A percentile compares a stretch with the other conserved stretches of the same genome.
These are phyloP conservation scores for Alternaria sp. DNA, from an alignment of 2,329 filamentous ascomycete genomes.

Conservation along the genomic window DNA sequence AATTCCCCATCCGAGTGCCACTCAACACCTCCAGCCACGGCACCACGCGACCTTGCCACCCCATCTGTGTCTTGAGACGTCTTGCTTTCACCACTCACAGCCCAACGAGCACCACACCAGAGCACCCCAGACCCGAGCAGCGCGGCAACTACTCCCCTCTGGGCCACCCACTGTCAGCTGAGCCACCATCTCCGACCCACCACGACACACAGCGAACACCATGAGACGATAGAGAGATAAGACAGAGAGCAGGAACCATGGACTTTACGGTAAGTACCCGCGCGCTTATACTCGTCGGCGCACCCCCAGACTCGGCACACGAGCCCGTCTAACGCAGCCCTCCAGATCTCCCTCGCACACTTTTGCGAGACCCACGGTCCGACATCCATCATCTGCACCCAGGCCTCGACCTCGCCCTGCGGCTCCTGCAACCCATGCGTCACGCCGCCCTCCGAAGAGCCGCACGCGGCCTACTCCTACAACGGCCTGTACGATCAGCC, in stretches of 20 bases:
- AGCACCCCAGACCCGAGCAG: slow-evolving; percentile 22
- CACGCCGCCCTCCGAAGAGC: slow-evolving; percentile 52
- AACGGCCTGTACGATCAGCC: slow-evolving; percentile 48
- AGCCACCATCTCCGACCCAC: slow-evolving; percentile 41
- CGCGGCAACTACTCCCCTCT: slow-evolving; percentile 33
- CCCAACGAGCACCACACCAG: slow-evolving; percentile 26
- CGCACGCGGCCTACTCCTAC: slow-evolving; percentile 42
- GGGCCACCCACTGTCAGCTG: slow-evolving; percentile 42
- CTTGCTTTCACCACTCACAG: slow-evolving; percentile 38
- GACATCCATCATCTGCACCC: slow-evolving; percentile 68
- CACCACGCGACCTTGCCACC: slow-evolving; percentile 34
- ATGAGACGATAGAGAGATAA: slow-evolving; percentile 42
- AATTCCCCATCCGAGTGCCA: slow-evolving; percentile 16
- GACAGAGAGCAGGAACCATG: slow-evolving; percentile 43
- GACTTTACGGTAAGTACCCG: slow-evolving; percentile 51
- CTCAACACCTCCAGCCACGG: slow-evolving; percentile 15
- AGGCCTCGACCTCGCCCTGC: slow-evolving; percentile 64
- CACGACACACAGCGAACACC: slow-evolving; percentile 31
- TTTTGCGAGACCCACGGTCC: slow-evolving; percentile 70
- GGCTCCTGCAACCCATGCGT: slow-evolving; percentile 60
- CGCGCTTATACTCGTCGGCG: slow-evolving; percentile 23
- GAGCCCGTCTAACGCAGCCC: slow-evolving; percentile 9
- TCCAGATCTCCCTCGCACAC: slow-evolving; percentile 67
- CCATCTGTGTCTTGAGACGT: slow-evolving; percentile 25
- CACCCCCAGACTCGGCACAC: not conserved